A percentile compares a stretch with the other conserved stretches of the same genome.
These are phyloP conservation scores for Mesembryanthemum crystallinum DNA, from an alignment of 148 eudicot species.

Conservation along the genomic window DNA sequence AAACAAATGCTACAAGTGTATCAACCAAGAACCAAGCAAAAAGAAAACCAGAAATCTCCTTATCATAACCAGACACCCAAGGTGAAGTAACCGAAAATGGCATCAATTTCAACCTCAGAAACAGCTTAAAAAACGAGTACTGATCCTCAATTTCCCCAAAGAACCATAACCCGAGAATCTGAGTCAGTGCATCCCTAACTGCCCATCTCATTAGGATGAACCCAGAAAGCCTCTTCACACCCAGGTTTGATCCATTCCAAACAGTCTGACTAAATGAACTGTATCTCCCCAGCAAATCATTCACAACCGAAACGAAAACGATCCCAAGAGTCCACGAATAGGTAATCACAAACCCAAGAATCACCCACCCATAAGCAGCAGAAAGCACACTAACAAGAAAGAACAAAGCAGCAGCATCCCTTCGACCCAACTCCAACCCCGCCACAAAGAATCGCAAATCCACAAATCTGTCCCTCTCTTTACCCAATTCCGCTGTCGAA, in stretches of 20 bases:
- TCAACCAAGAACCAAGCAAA: slow-evolving; percentile 74
- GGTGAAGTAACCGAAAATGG: slow-evolving; percentile 66
- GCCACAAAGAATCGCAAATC: slow-evolving; percentile 53
- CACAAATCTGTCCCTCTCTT: slow-evolving; percentile 30
- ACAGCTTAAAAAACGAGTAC: slow-evolving; percentile 71
- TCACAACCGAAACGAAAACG: slow-evolving; percentile 58
- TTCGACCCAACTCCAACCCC: slow-evolving; percentile 57
- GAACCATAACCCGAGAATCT: slow-evolving; percentile 74
- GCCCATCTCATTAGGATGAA: slow-evolving; percentile 88
- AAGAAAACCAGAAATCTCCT: slow-evolving; percentile 61
- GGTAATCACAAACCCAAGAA: slow-evolving; percentile 68
- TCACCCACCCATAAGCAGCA: slow-evolving; percentile 72
- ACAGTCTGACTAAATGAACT: slow-evolving; percentile 40
- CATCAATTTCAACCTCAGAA: slow-evolving; percentile 82
- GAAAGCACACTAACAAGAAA: slow-evolving; percentile 57
- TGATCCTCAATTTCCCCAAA: slow-evolving; percentile 88
- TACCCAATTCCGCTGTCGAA: slow-evolving; percentile 1
- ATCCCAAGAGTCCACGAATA: slow-evolving; percentile 75
- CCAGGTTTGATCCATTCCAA: slow-evolving; percentile 65
- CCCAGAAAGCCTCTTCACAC: slow-evolving; percentile 70
- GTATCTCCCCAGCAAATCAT: slow-evolving; percentile 50
- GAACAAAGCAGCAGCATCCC: slow-evolving; percentile 58
- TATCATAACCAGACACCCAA: slow-evolving; percentile 57
- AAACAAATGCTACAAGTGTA: slow-evolving; percentile 56
- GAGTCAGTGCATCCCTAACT: slow-evolving; percentile 74